Evolutionary conservation across 495 filamentous ascomycete species (phyloP).

Genomic region (Barbatosphaeria neglecta): DNA sequence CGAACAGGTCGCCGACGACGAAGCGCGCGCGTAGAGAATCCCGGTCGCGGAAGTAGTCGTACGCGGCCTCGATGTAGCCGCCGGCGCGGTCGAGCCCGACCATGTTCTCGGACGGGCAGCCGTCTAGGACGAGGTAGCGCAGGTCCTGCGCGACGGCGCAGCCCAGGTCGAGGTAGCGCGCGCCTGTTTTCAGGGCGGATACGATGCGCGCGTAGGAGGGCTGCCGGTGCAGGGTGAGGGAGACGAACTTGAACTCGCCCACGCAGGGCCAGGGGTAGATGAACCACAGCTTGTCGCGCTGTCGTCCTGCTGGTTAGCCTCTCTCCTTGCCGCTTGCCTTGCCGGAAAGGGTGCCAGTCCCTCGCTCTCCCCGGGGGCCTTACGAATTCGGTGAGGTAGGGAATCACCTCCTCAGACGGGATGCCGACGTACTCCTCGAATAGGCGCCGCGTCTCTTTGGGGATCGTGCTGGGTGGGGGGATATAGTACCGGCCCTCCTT

Average conservation of each 20-base stretch:
- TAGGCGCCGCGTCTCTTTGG: background rate
- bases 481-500: background rate
- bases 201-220: constrained; percentile 6
- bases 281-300: constrained; percentile 7
- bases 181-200: background rate
- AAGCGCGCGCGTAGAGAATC: constrained; percentile 30
- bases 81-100: constrained; percentile 29
- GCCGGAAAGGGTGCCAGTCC: no score
- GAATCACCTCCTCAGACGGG: background rate
- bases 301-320: background rate
- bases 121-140: constrained; percentile 30
- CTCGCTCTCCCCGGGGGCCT: background rate
- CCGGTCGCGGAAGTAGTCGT: constrained; percentile 34
- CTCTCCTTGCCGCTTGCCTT: background rate
- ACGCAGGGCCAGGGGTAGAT: constrained; percentile 13
- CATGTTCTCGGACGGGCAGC: constrained; percentile 23
- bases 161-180: constrained; percentile 30
- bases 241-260: constrained; percentile 9
- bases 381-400: background rate
- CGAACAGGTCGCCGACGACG: constrained; percentile 38
- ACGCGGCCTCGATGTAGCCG: constrained; percentile 37
- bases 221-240: constrained; percentile 5
- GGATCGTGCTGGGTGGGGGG: background rate
- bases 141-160: constrained; percentile 37
- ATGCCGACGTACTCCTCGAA: background rate